Evolutionary conservation across 805 yeast species (phyloP).

Genomic region (Wickerhamomyces chaumierensis): DNA sequence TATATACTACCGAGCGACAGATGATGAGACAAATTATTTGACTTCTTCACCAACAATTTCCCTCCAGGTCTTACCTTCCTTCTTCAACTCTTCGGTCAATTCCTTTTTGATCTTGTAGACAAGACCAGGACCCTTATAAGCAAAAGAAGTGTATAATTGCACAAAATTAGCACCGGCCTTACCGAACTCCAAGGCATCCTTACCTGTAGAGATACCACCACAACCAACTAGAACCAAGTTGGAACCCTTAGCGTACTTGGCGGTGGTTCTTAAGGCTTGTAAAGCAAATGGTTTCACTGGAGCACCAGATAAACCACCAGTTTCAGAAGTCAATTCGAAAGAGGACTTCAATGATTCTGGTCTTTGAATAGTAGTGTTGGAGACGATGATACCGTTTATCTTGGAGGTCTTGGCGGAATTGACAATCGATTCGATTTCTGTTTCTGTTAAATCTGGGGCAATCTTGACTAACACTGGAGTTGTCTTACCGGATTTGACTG

Average conservation of each 20-base stretch:
- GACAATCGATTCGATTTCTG: constrained; percentile 76
- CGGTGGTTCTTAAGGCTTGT: constrained; percentile 56
- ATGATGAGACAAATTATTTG: no score
- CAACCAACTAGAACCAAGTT: constrained; percentile 77
- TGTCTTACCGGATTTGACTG: constrained; percentile 27
- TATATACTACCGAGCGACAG: no score
- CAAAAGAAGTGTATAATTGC: constrained; percentile 81
- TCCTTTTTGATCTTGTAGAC: constrained; percentile 52
- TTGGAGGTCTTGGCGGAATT: constrained; percentile 62
- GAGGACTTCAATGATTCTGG: constrained; percentile 50
- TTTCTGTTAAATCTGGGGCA: constrained; percentile 84
- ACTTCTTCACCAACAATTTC: constrained; percentile 59
- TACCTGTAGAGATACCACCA: constrained; percentile 85
- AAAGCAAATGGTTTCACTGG: constrained; percentile 78
- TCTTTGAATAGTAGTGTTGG: constrained; percentile 85
- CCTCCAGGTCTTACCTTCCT: constrained; percentile 77
- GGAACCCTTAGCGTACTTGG: constrained; percentile 67
- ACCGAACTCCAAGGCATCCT: constrained; percentile 85
- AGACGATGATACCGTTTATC: constrained; percentile 85
- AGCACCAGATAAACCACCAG: constrained; percentile 89
- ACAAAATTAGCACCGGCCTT: constrained; percentile 90
- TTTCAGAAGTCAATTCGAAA: constrained; percentile 36
- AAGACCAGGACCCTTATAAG: constrained; percentile 86
- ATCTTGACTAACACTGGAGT: constrained; percentile 87
- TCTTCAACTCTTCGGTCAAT: constrained; percentile 44